Evolutionary conservation across 2,329 filamentous ascomycete genomes (phyloP).

Genomic region (Fusarium protoensiforme): DNA sequence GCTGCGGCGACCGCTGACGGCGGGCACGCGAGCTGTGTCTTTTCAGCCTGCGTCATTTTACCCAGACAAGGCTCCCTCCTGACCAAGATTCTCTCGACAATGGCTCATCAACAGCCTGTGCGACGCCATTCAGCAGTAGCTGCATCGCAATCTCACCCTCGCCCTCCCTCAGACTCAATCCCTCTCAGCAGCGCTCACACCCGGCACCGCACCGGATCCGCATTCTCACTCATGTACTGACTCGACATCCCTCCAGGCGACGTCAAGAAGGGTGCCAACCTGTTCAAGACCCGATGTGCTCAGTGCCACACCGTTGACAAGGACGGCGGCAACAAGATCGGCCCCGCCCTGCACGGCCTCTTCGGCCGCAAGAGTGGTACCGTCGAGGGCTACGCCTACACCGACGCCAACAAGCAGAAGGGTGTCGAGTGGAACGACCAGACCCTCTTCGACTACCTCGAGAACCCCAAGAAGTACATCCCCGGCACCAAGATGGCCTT

Average conservation of each 20-base stretch:
- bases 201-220: background rate
- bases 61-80: constrained; percentile 27
- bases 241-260: constrained; percentile 78
- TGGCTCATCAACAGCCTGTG: constrained; percentile 17
- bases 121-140: constrained; percentile 5
- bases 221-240: constrained; percentile 41
- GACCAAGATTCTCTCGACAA: constrained; percentile 20
- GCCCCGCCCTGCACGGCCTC: constrained; percentile 95
- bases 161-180: background rate
- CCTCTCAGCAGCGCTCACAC: background rate
- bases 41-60: constrained; percentile 50
- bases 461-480: constrained; percentile 99
- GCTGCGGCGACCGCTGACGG: background rate
- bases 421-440: constrained; percentile 88
- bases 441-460: constrained; percentile 95
- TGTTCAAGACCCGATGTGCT: constrained; percentile 99
- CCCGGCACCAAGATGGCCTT: constrained; percentile 99
- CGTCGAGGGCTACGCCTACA: constrained; percentile 95
- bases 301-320: constrained; percentile 98
- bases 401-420: constrained; percentile 99
- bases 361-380: constrained; percentile 96
- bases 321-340: constrained; percentile 96
- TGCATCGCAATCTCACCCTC: constrained; percentile 1
- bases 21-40: constrained; percentile 14
- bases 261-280: constrained; percentile 94